Base-by-base conservation (phyloP, 148 eudicot species). In the Rhododendron ovatum region DNA sequence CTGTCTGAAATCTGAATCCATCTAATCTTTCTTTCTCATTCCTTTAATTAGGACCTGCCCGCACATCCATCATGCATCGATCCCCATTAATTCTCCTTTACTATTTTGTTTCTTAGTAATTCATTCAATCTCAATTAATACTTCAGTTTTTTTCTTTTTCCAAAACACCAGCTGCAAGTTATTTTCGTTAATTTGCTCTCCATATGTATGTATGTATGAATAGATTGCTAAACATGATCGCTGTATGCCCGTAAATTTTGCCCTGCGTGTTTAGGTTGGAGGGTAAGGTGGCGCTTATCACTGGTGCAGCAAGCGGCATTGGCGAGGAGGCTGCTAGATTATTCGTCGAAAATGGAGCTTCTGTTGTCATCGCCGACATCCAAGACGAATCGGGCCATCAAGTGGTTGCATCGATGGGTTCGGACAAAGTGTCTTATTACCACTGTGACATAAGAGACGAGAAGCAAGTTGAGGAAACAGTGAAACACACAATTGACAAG, bases 361-460 rank as follows among this genome's bases (percentile, higher is more conserved):
- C 41, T 0, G 90, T 93, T 0, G 92, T 93, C 0, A 77, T 88
- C 0, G 95, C 91, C 1, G 95, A 93, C 65, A 84, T 93, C 41
- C 94, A 93, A 89, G 95, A 93, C 75, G 90, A 87, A n/a, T 80
- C 88, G 7, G 95, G 91, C 1, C 88, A 63, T 9, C 73, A 79
- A 74, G 91, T 91, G 14, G 90, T 86, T 1, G 74, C 50, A 6
- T 88, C 93, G 0, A 89, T 91, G 2, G 91, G 89, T 35, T 18
- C 84, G 0, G 75, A 82, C 55, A 92, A 77, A 69, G 90, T 89
- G 13, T 57, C 74, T 61, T 93, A 90, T 84, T 20, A 28, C 80
- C 94, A 91, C 86, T 94, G 98, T 15, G 95, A 94, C 61, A 95
- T 94, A 1, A 90, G 88, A 51, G 88, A 92, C 22, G 97, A 94